phyloP scores from a whole-genome alignment of 805 yeast genomes.

The Saturnispora hagleri region DNA sequence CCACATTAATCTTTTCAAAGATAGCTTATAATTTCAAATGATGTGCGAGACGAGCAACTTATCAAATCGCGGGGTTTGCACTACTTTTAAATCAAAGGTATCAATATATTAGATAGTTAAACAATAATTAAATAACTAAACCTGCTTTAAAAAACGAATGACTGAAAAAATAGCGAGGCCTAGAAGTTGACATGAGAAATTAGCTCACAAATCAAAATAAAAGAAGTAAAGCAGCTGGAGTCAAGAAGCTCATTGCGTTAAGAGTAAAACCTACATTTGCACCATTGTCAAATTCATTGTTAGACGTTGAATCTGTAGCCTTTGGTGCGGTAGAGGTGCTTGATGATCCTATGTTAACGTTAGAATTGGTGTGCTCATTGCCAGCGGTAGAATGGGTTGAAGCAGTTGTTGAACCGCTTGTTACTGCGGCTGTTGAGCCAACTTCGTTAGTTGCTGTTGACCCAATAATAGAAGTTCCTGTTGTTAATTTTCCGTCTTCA shows the following conservation, averaged over 20 bases:
- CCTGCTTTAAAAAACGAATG: not conserved
- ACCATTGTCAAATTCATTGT: not conserved
- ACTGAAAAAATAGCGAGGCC: not conserved
- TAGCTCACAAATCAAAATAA: not conserved
- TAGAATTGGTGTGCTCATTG: not conserved
- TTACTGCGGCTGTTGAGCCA: no score
- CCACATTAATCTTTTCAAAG: no score
- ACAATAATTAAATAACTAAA: not conserved
- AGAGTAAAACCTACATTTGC: not conserved
- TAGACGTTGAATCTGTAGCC: not conserved
- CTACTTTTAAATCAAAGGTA: not conserved
- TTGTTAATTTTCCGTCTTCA: not conserved
- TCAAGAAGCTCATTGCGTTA: not conserved
- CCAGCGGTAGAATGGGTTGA: not conserved
- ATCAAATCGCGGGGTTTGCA: no score
- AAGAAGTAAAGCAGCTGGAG: not conserved
- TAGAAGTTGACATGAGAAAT: no score
- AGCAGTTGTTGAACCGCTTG: not conserved
- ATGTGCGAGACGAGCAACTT: no score
- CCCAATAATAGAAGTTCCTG: not conserved
- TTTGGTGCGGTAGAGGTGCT: not conserved
- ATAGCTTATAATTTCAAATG: no score
- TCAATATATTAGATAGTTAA: not conserved
- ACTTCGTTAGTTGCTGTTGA: not conserved
- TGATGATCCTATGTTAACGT: not conserved